These are phyloP conservation scores for Penicillium sp. DNA, from an alignment of 2,329 filamentous ascomycete species.

Conservation along the genomic window DNA sequence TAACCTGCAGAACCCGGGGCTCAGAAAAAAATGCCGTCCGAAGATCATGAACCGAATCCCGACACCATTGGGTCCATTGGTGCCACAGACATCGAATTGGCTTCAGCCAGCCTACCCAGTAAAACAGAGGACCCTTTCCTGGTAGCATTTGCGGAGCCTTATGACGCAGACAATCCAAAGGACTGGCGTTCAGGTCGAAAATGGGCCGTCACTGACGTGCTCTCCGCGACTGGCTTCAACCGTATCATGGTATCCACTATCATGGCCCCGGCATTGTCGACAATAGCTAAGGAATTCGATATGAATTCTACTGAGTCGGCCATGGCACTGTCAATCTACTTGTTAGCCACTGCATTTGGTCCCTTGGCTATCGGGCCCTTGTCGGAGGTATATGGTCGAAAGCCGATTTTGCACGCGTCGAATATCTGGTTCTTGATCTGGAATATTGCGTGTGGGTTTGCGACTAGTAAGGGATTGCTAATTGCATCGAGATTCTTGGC, in stretches of 20 bases:
- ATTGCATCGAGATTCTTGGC: constrained; percentile 54
- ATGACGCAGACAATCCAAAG: constrained; percentile 33
- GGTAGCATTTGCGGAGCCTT: constrained; percentile 46
- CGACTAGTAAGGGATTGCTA: constrained; percentile 47
- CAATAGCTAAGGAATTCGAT: constrained; percentile 51
- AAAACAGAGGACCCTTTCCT: constrained; percentile 16
- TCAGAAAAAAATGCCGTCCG: background rate
- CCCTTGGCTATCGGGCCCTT: constrained; percentile 48
- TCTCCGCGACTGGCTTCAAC: constrained; percentile 55
- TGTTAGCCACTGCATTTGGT: constrained; percentile 48
- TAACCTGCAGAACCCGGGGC: too few species aligned
- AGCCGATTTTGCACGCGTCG: constrained; percentile 47
- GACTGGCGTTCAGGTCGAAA: constrained; percentile 55
- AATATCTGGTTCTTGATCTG: constrained; percentile 54
- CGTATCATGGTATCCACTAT: constrained; percentile 61
- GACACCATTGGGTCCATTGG: constrained; percentile 1
- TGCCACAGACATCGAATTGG: constrained; percentile 7
- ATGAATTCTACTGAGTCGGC: constrained; percentile 40
- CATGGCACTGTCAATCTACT: constrained; percentile 49
- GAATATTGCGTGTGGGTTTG: constrained; percentile 52
- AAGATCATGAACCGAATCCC: background rate
- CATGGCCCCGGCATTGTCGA: constrained; percentile 46
- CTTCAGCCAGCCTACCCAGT: background rate
- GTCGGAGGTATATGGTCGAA: constrained; percentile 52
- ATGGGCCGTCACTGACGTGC: constrained; percentile 52